These are phyloP conservation scores for Cetraspora pellucida DNA, from an alignment of 192 early-diverging fungal species.

Conservation along the genomic window DNA sequence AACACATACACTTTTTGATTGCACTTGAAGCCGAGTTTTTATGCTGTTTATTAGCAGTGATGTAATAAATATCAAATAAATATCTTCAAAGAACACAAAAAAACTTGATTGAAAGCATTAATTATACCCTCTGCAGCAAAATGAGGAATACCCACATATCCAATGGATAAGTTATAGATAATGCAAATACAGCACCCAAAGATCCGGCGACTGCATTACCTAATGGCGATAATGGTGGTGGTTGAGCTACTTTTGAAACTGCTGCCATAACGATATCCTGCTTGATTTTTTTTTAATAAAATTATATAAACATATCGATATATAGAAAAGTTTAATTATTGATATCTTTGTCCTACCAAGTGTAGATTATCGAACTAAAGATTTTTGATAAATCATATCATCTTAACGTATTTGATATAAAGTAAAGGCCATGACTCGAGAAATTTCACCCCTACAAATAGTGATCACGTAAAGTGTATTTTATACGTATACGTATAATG, in stretches of 20 bases:
- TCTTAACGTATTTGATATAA: no score
- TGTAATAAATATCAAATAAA: neutral
- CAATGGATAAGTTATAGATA: constrained; percentile 90
- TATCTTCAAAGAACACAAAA: neutral
- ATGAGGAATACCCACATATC: constrained; percentile 80
- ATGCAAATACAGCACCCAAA: constrained; percentile 87
- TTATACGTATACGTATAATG: no score
- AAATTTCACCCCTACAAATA: no score
- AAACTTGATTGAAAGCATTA: neutral
- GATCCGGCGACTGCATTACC: constrained; percentile 93
- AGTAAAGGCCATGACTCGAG: no score
- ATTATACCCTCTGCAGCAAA: neutral
- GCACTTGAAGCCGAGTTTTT: constrained; percentile 98
- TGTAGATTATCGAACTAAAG: no score
- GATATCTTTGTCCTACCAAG: no score
- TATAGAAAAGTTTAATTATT: no score
- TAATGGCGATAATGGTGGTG: constrained; percentile 68
- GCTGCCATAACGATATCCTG: neutral
- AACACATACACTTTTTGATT: constrained; percentile 59
- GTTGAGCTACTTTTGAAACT: neutral
- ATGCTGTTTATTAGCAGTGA: constrained; percentile 53
- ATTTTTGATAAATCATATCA: no score
- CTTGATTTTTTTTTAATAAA: no score
- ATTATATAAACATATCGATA: no score
- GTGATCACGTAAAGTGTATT: no score